Percentiles rank a stretch among this genome's conserved stretches.
Evolutionary conservation across 2,329 filamentous ascomycete species (phyloP).

Genomic region (Thelonectria blattea): DNA sequence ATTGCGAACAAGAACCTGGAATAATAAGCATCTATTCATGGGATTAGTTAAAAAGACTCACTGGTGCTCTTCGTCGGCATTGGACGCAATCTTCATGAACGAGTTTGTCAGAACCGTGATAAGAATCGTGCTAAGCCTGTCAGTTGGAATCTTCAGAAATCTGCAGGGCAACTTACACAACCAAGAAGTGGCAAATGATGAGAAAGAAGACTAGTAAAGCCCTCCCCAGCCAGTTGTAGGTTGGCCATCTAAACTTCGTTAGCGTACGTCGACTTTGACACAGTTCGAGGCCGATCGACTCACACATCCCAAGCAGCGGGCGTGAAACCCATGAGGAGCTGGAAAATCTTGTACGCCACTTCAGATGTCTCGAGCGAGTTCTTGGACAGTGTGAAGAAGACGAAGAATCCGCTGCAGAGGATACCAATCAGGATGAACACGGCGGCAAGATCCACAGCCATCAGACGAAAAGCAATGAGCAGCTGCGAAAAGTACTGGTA

Average conservation of each 20-base stretch:
- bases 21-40: slow-evolving; percentile 14
- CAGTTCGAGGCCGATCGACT: slow-evolving; percentile 36
- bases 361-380: slow-evolving; percentile 72
- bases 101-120: slow-evolving; percentile 97
- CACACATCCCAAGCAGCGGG: slow-evolving; percentile 92
- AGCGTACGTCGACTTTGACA: slow-evolving; percentile 8
- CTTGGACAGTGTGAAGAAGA: slow-evolving; percentile 86
- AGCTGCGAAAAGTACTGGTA: slow-evolving; percentile 96
- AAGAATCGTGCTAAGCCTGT: slow-evolving; percentile 70
- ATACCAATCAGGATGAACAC: slow-evolving; percentile 85
- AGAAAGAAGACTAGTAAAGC: slow-evolving; percentile 80
- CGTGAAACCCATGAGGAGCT: slow-evolving; percentile 94
- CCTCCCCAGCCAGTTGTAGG: slow-evolving; percentile 80
- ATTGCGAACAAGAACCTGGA: slow-evolving; percentile 85
- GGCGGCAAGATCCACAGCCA: slow-evolving; percentile 88
- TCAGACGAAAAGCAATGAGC: slow-evolving; percentile 90
- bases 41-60: slow-evolving; percentile 42
- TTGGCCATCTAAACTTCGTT: slow-evolving; percentile 59
- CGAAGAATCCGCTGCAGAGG: slow-evolving; percentile 91
- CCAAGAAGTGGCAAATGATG: slow-evolving; percentile 93
- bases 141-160: slow-evolving; percentile 8
- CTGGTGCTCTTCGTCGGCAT: slow-evolving; percentile 89
- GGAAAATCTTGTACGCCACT: slow-evolving; percentile 90
- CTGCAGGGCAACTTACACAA: slow-evolving; percentile 63
- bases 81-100: slow-evolving; percentile 93